Base-by-base conservation (phyloP, 202 grass and related monocot genomes). In the Saccharum hybrid region DNA sequence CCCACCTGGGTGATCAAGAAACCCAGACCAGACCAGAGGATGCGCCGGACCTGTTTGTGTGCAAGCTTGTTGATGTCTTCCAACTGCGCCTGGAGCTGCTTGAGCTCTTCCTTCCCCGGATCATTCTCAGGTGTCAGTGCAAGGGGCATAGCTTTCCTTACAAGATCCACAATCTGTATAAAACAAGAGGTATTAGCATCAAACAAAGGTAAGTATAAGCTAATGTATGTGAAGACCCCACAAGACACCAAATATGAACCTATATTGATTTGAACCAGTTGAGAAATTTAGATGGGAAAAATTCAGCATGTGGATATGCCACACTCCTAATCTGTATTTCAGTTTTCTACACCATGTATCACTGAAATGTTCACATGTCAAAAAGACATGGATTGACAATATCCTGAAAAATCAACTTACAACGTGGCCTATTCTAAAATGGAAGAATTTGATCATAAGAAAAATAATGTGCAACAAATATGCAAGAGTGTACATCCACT, bases 101-200 rank as follows among this genome's bases (percentile, higher is more conserved):
- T 96, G 40, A 96, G 84, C 79, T 99, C 96, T 85, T 96, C 96
- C 63, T 87, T 99, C 82, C 93, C 91, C 5, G 89, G 89, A 78
- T 99, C 96, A 65, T 90, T 83, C 78, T 90, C 85, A 30, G 84
- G 49, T 79, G 89, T 81, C 76, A 96, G 84, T 16, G 88, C 88
- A 56, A 99, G 91, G 18, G 91, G 91, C 54, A 99, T 92, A 9
- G 88, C 93, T 82, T 77, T 92, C 76, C 96, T 89, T 48, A 99
- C 93, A 45, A 93, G 91, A 84, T 99, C 96, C 42, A 94, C 91
- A 72, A 99, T 92, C 96, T 99, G 63, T 68, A 72, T 19, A 38
- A 40, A 56, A 71, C 61, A 74, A 69, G 61, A 65, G 28, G 1
- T 66, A 62, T 34, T 34, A 34, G 33, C 33, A 34, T 4, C 33